Evolutionary conservation across 2,329 filamentous ascomycete genomes (phyloP).

Genomic region (Epicoccum sorghinum): DNA sequence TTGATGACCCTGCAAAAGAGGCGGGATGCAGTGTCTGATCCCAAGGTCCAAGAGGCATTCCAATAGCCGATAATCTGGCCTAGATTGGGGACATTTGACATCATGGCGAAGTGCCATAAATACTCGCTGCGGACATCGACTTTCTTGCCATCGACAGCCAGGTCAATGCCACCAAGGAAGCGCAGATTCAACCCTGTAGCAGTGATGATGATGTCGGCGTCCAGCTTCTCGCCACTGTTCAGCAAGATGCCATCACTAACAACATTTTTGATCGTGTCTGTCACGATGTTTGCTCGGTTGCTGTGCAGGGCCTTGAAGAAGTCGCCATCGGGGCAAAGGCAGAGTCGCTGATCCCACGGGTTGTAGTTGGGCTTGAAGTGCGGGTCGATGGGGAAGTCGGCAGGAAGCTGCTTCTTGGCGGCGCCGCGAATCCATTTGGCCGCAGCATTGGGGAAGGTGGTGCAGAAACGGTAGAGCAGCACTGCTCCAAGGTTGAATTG

Average conservation of each 20-base stretch:
- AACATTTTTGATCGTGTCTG: conserved; percentile 60
- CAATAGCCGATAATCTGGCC: conserved; percentile 66
- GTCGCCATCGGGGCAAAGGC: conserved; percentile 68
- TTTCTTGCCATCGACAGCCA: conserved; percentile 59
- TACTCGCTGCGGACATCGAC: conserved; percentile 58
- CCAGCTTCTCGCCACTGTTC: conserved; percentile 53
- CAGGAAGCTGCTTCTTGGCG: conserved; percentile 60
- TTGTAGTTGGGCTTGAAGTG: conserved; percentile 57
- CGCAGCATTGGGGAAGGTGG: conserved; percentile 59
- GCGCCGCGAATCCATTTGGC: conserved; percentile 54
- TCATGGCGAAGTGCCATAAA: conserved; percentile 66
- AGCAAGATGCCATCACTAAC: conserved; percentile 57
- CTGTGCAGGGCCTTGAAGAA: conserved; percentile 60
- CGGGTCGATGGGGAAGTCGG: conserved; percentile 47
- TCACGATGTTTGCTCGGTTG: conserved; percentile 61
- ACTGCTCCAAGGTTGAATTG: conserved; percentile 58
- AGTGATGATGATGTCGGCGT: conserved; percentile 68
- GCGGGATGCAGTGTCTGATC: conserved; percentile 60
- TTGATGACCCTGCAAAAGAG: conserved; percentile 59
- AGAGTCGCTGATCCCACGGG: conserved; percentile 75
- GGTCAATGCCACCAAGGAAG: conserved; percentile 59
- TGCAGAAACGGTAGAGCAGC: conserved; percentile 58
- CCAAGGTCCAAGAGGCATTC: conserved; percentile 67
- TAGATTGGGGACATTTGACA: conserved; percentile 67
- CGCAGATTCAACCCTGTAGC: conserved; percentile 67